Evolutionary conservation across 441 rosid genomes (phyloP).

Genomic region (Eutrema salsugineum): DNA sequence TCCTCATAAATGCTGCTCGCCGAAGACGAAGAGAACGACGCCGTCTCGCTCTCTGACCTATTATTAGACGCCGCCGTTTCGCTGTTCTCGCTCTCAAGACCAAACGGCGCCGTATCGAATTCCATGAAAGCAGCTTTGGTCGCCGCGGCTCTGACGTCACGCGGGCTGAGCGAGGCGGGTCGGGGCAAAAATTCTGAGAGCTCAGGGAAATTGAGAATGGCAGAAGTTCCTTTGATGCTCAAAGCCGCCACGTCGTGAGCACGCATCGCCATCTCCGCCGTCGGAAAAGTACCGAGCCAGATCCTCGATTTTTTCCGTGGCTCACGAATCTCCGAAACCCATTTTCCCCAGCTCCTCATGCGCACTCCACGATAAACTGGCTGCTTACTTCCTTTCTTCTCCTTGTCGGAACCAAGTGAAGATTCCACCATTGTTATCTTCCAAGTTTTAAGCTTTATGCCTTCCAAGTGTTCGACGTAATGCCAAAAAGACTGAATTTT

Average conservation of each 20-base stretch:
- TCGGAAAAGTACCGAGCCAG: constrained; percentile 90
- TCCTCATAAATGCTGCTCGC: constrained; percentile 52
- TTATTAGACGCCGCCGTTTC: neutral
- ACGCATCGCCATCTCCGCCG: constrained; percentile 95
- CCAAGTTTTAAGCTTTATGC: neutral
- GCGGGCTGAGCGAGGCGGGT: constrained; percentile 68
- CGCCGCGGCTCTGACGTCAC: constrained; percentile 87
- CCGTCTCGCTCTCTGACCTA: neutral
- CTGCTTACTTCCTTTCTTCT: constrained; percentile 50
- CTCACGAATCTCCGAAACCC: constrained; percentile 97
- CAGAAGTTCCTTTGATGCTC: constrained; percentile 70
- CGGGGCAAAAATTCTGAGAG: constrained; percentile 61
- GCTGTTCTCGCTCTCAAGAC: neutral
- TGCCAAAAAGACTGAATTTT: neutral
- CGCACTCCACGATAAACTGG: constrained; percentile 83
- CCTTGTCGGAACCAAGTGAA: constrained; percentile 11
- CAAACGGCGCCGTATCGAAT: neutral
- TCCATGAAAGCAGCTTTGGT: constrained; percentile 82
- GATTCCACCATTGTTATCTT: constrained; percentile 3
- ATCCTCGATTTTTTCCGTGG: constrained; percentile 91
- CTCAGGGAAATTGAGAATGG: constrained; percentile 86
- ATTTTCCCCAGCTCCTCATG: constrained; percentile 93
- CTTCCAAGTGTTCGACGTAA: constrained; percentile 6
- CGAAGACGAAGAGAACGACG: constrained; percentile 8
- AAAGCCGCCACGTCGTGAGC: constrained; percentile 94